Evolutionary conservation across 2,329 filamentous ascomycete genomes (phyloP), one percentile per base, ranked within the genome.

Genomic region (Plenodomus tracheiphilus): DNA sequence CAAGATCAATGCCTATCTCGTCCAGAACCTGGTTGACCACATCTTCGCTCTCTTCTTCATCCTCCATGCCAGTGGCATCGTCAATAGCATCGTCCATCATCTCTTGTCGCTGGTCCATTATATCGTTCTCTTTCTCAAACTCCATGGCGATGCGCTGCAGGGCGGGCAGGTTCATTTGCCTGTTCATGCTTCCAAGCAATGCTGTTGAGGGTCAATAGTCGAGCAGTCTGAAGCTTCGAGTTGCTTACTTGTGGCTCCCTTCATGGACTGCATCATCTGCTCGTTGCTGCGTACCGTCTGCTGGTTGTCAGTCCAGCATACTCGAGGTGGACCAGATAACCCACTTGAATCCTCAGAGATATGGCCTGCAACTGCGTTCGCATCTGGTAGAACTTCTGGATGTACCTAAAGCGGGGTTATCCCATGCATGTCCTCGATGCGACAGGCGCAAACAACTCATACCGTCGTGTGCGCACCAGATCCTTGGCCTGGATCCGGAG

Each of bases 231-330:
- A 37, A 7, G n/a, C 2, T 9, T 10, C 16, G 7, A n/a, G 37
- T 11, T 4, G 39, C 62, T 25, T 59, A 70, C 69, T 51, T 1
- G 94, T 97, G 4, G 94, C 94, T 28, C 94, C 94, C 75, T 97
- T 99, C 94, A 99, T 97, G 8, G 92, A 94, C 74, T 96, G 91
- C 92, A 97, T 97, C 94, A 99, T 99, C 75, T 97, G 93, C 74
- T 99, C 94, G 74, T 99, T 99, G 60, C 92, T 97, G 58, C 94
- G 86, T 58, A 97, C 93, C 41, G 94, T 99, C 90, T 96, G 65
- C 19, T 43, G 54, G 34, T 47, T 51, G 43, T 71, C 21, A 67
- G 58, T 37, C 16, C 47, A 22, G 32, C 41, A 19, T 4, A 4
- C 32, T 20, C 49, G 43, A 22, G 28, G 47, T 13, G 34, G 22